Evolutionary conservation across 2,329 filamentous ascomycete genomes (phyloP), one percentile per base, ranked within the genome.

Genomic region (Aspergillus sp.): DNA sequence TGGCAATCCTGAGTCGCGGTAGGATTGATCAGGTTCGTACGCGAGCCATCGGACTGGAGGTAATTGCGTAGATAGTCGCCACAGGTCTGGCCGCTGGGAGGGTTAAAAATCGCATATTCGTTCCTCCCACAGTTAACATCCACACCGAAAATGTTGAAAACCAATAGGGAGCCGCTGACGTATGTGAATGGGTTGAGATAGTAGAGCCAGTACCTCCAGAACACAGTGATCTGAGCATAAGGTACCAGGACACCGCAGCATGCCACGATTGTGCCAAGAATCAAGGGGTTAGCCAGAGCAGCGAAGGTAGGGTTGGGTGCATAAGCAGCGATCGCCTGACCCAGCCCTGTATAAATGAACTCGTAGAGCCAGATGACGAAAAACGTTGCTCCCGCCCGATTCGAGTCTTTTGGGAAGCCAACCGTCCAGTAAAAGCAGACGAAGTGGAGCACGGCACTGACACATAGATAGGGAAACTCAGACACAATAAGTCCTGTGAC

Each of bases 271-370:
- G 53, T 61, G 42, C 59, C 56, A 64, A 88, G 81, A 71, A 88
- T 83, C 67, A 88, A 84, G 1, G 85, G 85, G 57, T 88, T 87
- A 35, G 78, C 79, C 49, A 88, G 85, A 41, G 86, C 82, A 0
- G 84, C 85, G 62, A 88, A 86, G 44, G 74, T 80, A 0, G 86
- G 69, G 50, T 72, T 73, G 35, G 67, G 85, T 0, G 86, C 83
- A 61, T 88, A 88, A 0, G 87, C 85, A 46, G 82, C 84, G 52
- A 90, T 85, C 79, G 85, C 89, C 62, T 88, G 86, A 10, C 84
- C 87, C 78, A 83, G 88, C 54, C 73, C 80, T 27, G 75, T 78
- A 64, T 82, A 78, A 68, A 88, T 86, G 26, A 88, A 66, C 66
- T 82, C 86, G 67, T 88, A 88, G 2, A 89, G 72, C 50, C 88